A percentile compares a stretch with the other conserved stretches of the same genome.
Conservation (phyloP, 129 eudicot genomes). For the Cynara cardunculus region DNA sequence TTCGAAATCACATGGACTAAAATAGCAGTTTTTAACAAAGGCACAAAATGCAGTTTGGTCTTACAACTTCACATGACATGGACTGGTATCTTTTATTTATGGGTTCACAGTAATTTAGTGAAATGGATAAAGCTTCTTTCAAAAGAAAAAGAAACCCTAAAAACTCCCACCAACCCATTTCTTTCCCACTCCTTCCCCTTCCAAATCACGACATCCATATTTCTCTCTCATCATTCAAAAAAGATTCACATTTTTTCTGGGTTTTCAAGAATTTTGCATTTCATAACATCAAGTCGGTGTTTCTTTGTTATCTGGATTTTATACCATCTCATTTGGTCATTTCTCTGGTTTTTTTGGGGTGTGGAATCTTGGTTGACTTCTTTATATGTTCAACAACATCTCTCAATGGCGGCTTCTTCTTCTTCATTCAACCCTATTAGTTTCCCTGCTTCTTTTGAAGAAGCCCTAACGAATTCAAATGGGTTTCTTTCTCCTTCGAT, state of each 20-base stretch:
- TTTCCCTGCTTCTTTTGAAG: conserved; percentile 35
- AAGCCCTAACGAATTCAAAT: conserved; percentile 27
- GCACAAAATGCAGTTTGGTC: background rate
- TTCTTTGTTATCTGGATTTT: conserved; percentile 18
- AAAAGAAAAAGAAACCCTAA: background rate
- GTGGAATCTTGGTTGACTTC: background rate
- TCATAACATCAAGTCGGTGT: conserved; percentile 10
- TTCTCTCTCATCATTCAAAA: conserved; percentile 30
- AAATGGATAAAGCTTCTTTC: conserved; percentile 22
- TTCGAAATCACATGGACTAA: background rate
- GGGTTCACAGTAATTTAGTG: conserved; percentile 7
- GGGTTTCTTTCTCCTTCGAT: conserved; percentile 35
- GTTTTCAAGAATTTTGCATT: conserved; percentile 17
- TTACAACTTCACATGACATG: background rate
- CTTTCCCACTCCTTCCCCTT: background rate
- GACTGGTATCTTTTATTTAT: background rate
- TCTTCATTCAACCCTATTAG: conserved; percentile 43
- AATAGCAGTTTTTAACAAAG: too few species aligned
- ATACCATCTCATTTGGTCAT: conserved; percentile 15
- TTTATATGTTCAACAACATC: conserved; percentile 14
- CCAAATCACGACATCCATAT: conserved; percentile 6
- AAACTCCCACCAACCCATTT: conserved; percentile 20
- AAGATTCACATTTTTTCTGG: background rate
- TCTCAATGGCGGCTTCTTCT: conserved; percentile 66
- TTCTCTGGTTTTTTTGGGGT: background rate